Evolutionary conservation across 805 yeast species (phyloP).

Genomic region (Lachancea sp.): DNA sequence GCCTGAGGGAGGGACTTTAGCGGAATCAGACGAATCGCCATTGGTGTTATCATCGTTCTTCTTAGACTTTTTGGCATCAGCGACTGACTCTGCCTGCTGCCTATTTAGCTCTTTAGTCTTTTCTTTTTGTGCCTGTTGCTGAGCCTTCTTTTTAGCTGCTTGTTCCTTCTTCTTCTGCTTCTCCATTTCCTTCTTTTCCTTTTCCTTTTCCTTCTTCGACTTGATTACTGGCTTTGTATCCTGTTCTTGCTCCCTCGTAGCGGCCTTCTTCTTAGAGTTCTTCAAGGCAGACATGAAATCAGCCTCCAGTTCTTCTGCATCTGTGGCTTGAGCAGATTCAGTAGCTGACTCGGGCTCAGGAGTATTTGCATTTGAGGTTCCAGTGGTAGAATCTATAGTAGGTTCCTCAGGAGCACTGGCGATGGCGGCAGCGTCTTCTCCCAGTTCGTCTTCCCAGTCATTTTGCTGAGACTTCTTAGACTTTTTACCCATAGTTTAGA

Average conservation of each 20-base stretch:
- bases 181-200: slow-evolving; percentile 88
- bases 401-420: slow-evolving; percentile 43
- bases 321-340: slow-evolving; percentile 12
- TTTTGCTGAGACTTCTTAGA: slow-evolving; percentile 67
- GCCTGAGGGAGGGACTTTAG: slow-evolving; percentile 32
- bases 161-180: slow-evolving; percentile 86
- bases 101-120: slow-evolving; percentile 46
- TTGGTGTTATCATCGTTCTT: slow-evolving; percentile 20
- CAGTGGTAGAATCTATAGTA: slow-evolving; percentile 24
- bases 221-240: slow-evolving; percentile 61
- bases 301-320: slow-evolving; percentile 44
- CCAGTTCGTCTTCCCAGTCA: slow-evolving; percentile 74
- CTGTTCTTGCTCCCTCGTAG: slow-evolving; percentile 51
- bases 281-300: slow-evolving; percentile 83
- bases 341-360: slow-evolving; percentile 23
- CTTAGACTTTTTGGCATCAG: slow-evolving; percentile 32
- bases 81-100: slow-evolving; percentile 33
- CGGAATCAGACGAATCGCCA: slow-evolving; percentile 22
- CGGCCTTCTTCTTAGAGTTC: slow-evolving; percentile 70
- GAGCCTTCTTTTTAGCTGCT: slow-evolving; percentile 78
- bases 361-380: slow-evolving; percentile 34
- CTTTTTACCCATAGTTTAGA: slow-evolving; percentile 38
- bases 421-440: slow-evolving; percentile 38
- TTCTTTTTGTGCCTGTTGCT: slow-evolving; percentile 54
- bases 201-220: slow-evolving; percentile 90